These are phyloP conservation scores for Pyrus communis DNA, from an alignment of 306 rosid genomes.

Conservation along the genomic window DNA sequence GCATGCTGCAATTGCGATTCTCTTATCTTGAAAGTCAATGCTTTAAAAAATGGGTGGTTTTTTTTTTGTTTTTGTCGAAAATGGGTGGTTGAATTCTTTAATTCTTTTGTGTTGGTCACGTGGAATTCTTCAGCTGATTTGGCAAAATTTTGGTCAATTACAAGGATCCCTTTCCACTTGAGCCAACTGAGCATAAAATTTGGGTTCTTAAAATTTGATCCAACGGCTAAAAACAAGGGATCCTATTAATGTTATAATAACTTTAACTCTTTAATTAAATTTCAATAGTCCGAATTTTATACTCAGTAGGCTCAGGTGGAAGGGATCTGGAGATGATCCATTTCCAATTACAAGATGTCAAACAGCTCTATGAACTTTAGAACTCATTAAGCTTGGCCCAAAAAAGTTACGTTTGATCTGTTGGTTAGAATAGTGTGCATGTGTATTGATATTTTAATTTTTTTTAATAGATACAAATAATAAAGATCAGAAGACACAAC, in stretches of 20 bases:
- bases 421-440: too few species aligned
- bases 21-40: slow-evolving; percentile 1
- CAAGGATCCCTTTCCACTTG: too few species aligned
- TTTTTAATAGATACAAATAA: background rate
- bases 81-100: background rate
- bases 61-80: background rate
- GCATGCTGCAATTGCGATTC: background rate
- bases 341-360: too few species aligned
- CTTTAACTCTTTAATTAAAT: accelerated
- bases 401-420: too few species aligned
- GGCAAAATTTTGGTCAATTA: slow-evolving; percentile 3
- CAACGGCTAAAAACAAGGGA: too few species aligned
- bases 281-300: accelerated
- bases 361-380: too few species aligned
- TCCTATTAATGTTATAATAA: too few species aligned
- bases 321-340: too few species aligned
- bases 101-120: background rate
- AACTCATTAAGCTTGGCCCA: too few species aligned
- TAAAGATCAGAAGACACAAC: background rate
- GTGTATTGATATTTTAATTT: too few species aligned
- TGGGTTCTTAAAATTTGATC: accelerated
- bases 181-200: too few species aligned
- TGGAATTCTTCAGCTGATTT: background rate
- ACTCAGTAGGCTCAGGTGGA: too few species aligned
- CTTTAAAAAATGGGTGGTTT: background rate